Conservation (phyloP, 208 protist genomes). For the Sergeia podlipaevii region DNA sequence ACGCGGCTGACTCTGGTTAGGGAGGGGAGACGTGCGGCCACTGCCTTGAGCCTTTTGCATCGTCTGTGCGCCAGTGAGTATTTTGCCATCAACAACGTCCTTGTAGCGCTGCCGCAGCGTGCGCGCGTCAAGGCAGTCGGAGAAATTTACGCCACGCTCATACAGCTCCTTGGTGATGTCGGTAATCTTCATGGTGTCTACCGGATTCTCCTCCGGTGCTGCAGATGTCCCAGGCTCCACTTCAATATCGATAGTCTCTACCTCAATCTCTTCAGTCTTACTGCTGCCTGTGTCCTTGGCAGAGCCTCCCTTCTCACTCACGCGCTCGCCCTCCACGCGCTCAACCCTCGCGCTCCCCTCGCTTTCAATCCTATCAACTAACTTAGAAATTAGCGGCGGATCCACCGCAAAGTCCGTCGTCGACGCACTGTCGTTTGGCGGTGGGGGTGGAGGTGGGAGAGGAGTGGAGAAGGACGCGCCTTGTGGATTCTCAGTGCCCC, state of each 20-base stretch:
- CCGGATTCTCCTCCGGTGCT: constrained; percentile 20
- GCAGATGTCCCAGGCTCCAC: constrained; percentile 33
- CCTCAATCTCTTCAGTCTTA: constrained; percentile 63
- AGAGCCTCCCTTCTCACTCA: constrained; percentile 4
- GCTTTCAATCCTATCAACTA: constrained; percentile 30
- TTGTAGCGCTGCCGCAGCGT: constrained; percentile 82
- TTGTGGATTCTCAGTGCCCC: constrained; percentile 70
- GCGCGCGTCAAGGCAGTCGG: constrained; percentile 82
- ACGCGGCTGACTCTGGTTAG: constrained; percentile 18
- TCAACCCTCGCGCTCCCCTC: constrained; percentile 24
- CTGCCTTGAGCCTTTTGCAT: neutral
- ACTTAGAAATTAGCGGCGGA: constrained; percentile 51
- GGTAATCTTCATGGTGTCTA: constrained; percentile 77
- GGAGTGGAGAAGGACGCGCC: constrained; percentile 56
- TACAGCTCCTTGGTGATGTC: constrained; percentile 90
- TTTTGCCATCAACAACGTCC: constrained; percentile 68
- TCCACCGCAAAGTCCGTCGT: constrained; percentile 55
- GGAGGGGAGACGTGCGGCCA: constrained; percentile 16
- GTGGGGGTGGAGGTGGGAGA: constrained; percentile 12
- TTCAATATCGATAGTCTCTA: constrained; percentile 83
- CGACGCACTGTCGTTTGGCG: constrained; percentile 35
- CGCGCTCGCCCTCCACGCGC: constrained; percentile 48
- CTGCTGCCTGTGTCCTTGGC: neutral
- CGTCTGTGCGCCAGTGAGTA: constrained; percentile 10
- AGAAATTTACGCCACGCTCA: constrained; percentile 85